Conservation (phyloP, 2,329 filamentous ascomycete species). For the Fusarium papillatum region DNA sequence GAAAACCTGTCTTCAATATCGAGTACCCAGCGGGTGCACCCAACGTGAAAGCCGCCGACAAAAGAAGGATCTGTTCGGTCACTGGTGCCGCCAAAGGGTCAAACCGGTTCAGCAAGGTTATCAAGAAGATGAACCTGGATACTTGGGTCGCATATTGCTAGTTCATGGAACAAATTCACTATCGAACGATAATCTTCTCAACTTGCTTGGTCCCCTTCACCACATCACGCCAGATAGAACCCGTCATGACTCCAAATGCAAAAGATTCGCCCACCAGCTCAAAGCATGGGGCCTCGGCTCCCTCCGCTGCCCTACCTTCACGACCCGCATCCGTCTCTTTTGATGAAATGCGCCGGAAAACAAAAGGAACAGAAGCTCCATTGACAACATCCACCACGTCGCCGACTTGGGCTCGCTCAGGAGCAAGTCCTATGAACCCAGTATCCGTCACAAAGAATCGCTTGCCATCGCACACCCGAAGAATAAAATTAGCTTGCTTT, state of each 20-base stretch:
- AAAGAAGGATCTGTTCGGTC: conserved; percentile 58
- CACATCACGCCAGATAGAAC: neutral
- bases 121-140: conserved; percentile 76
- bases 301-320: neutral
- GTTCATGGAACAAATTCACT: neutral
- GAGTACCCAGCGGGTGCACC: conserved; percentile 73
- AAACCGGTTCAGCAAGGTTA: conserved; percentile 70
- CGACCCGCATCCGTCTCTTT: neutral
- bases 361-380: neutral
- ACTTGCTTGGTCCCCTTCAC: neutral
- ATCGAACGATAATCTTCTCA: neutral
- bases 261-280: neutral
- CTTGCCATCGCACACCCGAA: neutral
- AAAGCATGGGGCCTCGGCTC: neutral
- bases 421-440: neutral
- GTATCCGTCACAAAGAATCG: neutral
- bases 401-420: neutral
- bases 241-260: neutral
- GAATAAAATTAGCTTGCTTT: neutral
- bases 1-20: conserved; percentile 80
- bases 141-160: conserved; percentile 72
- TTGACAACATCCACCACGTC: neutral
- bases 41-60: conserved; percentile 49
- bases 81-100: conserved; percentile 54
- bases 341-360: neutral